Evolutionary conservation across 2,329 filamentous ascomycete genomes (phyloP), one percentile per base, ranked within the genome.

Genomic region (Trichoderma simmonsii): DNA sequence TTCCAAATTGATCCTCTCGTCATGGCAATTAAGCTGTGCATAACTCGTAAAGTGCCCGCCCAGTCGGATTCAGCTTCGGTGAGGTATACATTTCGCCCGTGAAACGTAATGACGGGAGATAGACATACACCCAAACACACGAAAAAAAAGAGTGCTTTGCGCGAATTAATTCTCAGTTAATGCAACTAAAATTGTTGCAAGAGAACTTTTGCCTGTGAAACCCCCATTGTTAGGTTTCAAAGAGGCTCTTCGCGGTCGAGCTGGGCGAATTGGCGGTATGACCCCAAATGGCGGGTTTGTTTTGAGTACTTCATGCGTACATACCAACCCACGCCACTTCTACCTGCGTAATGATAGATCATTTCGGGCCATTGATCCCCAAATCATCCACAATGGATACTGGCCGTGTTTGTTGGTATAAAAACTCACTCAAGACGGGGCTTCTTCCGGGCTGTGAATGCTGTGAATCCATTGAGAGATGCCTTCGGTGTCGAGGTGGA

Each of bases 401-500:
- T 9, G 12, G 30, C n/a, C 9, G 11, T 15, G 24, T 36, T 51
- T 1, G 26, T 54, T 26, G 65, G 65, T 34, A 30, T 65, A 51
- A 54, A 54, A 4, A 3, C 2, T 11, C 51, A 18, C 24, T 24
- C 11, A 21, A 32, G 64, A 11, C 51, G 32, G 12, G 12, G 32
- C 32, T 34, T 34, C 32, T 34, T 34, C 32, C 32, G 32, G 32
- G 32, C 32, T 34, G 11, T 34, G 32, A 34, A 34, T 34, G 32
- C 32, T 34, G 32, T 14, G 32, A 14, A 14, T 34, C 32, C 32
- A 34, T 34, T 34, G 12, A 24, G 6, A 21, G 21, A 4, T 0
- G 24, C 26, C 36, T 66, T 65, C 48, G 69, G 69, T 71, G 48
- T n/a, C 14, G 54, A 26, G 36, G 57, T 56, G 67, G 67, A 70